Evolutionary conservation across 208 protist species (phyloP), one percentile per base, ranked within the genome.

Genomic region (Angomonas deanei): DNA sequence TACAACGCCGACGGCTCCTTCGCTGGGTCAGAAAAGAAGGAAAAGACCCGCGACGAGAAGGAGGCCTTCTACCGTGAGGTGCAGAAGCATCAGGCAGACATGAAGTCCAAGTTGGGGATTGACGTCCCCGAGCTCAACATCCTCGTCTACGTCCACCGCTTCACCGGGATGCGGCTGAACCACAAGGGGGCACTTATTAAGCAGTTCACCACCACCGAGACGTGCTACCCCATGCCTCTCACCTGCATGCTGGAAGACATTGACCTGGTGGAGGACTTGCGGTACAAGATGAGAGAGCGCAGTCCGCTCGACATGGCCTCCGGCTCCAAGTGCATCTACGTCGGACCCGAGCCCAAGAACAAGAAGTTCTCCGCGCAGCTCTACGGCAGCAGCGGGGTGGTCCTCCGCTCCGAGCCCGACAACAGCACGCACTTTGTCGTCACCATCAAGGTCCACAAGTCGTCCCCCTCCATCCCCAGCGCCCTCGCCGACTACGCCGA

Each of bases 121-220:
- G 53, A 46, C 23, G 75, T 90, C 28, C 70, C 77, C 10, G 59
- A 80, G 36, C 59, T 91, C 23, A 21, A 68, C 31, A 47, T 94
- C 3, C 75, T 97, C 27, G 77, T 94, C 26, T 87, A 91, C 68
- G 88, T 97, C 57, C 83, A 92, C 62, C 78, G 82, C 64, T 88
- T 94, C 66, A 76, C 70, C 31, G 83, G 85, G 23, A 91, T 95
- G 84, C 70, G 70, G 31, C 50, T 91, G 49, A 78, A 70, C 4
- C 36, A 71, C 33, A 68, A 81, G 13, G 83, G 85, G 34, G 72
- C 61, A 42, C 68, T 93, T 19, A 70, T 80, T 26, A 83, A 80
- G 1, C 80, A 81, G 64, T 94, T 93, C 69, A 64, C 79, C 28
- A 75, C 71, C 15, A 88, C 75, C 32, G 83, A 89, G 68, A 89